Evolutionary conservation across 345 rosid genomes (phyloP).

Genomic region (Euphorbia tirucalli): DNA sequence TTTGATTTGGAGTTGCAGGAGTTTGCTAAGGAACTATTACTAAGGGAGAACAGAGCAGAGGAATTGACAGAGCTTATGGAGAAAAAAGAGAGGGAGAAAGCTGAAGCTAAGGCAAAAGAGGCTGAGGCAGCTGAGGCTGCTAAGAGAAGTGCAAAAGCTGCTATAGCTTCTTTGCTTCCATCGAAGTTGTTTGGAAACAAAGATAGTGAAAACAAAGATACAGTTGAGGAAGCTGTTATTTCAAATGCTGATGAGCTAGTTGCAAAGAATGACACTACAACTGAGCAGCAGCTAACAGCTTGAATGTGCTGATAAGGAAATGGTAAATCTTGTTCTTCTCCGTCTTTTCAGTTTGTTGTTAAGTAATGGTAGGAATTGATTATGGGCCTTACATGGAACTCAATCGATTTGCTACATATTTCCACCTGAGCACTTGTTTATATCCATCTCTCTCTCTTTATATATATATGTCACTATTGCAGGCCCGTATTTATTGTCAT

Average conservation of each 20-base stretch:
- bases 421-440: neutral
- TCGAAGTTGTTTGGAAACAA: conserved; percentile 50
- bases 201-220: conserved; percentile 20
- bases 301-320: conserved; percentile 9
- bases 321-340: neutral
- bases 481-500: neutral
- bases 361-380: conserved; percentile 11
- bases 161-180: conserved; percentile 48
- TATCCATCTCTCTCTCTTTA: no score
- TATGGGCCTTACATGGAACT: neutral
- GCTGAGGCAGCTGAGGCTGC: conserved; percentile 68
- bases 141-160: conserved; percentile 57
- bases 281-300: conserved; percentile 16
- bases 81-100: conserved; percentile 77
- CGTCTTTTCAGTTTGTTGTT: conserved; percentile 5
- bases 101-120: conserved; percentile 85
- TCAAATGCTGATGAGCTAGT: conserved; percentile 20
- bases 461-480: neutral
- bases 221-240: conserved; percentile 13
- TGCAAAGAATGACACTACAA: conserved; percentile 9
- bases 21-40: conserved; percentile 61
- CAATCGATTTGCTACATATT: neutral
- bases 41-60: conserved; percentile 73
- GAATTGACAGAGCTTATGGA: conserved; percentile 75
- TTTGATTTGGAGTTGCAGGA: conserved; percentile 71